Conservation (phyloP, 495 filamentous ascomycete species). For the Penicillium robsamsonii region DNA sequence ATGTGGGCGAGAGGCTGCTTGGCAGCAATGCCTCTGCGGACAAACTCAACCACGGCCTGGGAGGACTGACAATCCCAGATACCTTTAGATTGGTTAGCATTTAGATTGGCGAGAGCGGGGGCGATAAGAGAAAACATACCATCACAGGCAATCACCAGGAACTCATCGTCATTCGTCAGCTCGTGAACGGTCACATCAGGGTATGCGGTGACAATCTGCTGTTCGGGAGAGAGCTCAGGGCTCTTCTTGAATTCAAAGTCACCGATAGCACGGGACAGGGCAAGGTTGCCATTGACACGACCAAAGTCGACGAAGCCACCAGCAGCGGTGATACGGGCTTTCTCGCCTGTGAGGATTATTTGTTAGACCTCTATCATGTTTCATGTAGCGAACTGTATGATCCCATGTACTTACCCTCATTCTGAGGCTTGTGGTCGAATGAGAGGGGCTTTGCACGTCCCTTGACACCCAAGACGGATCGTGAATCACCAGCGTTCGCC, state of each 20-base stretch:
- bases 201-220: slow-evolving; percentile 96
- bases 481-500: slow-evolving; percentile 96
- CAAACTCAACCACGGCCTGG: slow-evolving; percentile 95
- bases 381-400: not conserved
- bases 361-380: slow-evolving; percentile 18
- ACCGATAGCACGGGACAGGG: slow-evolving; percentile 94
- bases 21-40: slow-evolving; percentile 89
- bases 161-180: slow-evolving; percentile 90
- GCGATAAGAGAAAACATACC: slow-evolving; percentile 55
- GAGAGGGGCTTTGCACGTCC: slow-evolving; percentile 95
- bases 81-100: slow-evolving; percentile 50
- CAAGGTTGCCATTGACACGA: slow-evolving; percentile 96
- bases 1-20: slow-evolving; percentile 91
- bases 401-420: slow-evolving; percentile 66
- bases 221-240: slow-evolving; percentile 88
- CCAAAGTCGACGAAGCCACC: slow-evolving; percentile 99
- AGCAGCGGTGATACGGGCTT: slow-evolving; percentile 90
- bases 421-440: slow-evolving; percentile 97
- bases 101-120: not conserved
- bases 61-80: slow-evolving; percentile 99
- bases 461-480: slow-evolving; percentile 91
- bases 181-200: slow-evolving; percentile 92
- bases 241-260: slow-evolving; percentile 99
- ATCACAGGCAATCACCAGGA: slow-evolving; percentile 94
- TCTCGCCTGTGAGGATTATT: slow-evolving; percentile 65